Conservation (phyloP, 352 stramenopile genomes). For the Phytophthora ohioensis region DNA sequence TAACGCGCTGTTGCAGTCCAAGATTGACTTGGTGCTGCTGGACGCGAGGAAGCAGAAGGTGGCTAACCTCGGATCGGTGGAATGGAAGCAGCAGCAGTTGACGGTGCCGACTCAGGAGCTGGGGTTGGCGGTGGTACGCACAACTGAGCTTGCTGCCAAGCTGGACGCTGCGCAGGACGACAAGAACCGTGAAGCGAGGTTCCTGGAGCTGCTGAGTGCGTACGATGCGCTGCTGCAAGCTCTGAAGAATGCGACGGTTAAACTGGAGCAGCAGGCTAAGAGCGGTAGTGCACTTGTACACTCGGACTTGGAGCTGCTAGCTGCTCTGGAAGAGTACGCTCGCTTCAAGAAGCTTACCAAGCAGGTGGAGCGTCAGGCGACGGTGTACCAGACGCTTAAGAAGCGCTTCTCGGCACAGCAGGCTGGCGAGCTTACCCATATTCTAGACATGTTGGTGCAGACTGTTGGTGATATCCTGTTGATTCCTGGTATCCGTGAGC, state of each 20-base stretch:
- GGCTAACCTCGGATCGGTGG: conserved; percentile 78
- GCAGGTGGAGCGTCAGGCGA: conserved; percentile 72
- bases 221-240: conserved; percentile 78
- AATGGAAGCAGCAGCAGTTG: conserved; percentile 84
- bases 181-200: conserved; percentile 76
- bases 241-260: conserved; percentile 70
- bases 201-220: conserved; percentile 75
- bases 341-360: conserved; percentile 79
- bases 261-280: conserved; percentile 82
- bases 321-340: conserved; percentile 77
- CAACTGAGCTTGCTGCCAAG: conserved; percentile 75
- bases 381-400: conserved; percentile 77
- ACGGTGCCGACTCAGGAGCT: conserved; percentile 79
- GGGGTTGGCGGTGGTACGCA: conserved; percentile 69
- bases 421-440: conserved; percentile 76
- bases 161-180: conserved; percentile 62
- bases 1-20: conserved; percentile 82
- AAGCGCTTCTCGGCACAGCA: conserved; percentile 51
- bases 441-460: conserved; percentile 87
- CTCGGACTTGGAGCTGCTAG: conserved; percentile 73
- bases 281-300: conserved; percentile 76
- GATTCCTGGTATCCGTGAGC: conserved; percentile 66
- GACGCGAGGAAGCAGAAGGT: conserved; percentile 88
- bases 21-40: conserved; percentile 87
- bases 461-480: conserved; percentile 80